These are phyloP conservation scores for Antitrichia curtipendula DNA, from an alignment of 225 moss, liverwort and hornwort genomes.

Conservation along the genomic window DNA sequence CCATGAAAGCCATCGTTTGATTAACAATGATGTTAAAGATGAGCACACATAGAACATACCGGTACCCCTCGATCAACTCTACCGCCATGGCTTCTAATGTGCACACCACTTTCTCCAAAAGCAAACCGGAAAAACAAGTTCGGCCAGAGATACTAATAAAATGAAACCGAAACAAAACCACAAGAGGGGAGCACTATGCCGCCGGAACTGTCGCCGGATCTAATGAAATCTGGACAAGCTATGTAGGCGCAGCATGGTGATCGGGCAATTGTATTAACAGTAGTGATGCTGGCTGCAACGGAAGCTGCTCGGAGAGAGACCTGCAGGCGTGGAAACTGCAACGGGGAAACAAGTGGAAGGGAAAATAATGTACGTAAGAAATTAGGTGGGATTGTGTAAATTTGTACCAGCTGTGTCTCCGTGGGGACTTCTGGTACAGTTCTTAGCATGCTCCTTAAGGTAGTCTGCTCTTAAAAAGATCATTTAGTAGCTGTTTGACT, in stretches of 20 bases:
- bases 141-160: neutral
- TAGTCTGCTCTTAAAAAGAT: too few relatives aligned
- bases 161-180: neutral
- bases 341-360: too few relatives aligned
- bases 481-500: too few relatives aligned
- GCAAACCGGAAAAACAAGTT: neutral
- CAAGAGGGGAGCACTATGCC: neutral
- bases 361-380: neutral
- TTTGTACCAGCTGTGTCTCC: too few relatives aligned
- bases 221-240: neutral
- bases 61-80: conserved; percentile 8
- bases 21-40: neutral
- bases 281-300: neutral
- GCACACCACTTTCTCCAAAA: neutral
- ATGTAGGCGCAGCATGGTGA: neutral
- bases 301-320: neutral
- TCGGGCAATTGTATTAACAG: neutral
- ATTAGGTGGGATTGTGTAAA: neutral
- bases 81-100: conserved; percentile 3
- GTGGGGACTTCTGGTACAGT: too few relatives aligned
- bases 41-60: neutral
- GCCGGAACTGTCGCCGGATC: neutral
- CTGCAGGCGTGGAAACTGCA: neutral
- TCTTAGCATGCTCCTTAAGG: too few relatives aligned
- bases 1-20: neutral